A percentile compares a stretch with the other conserved stretches of the same genome.
Conservation (phyloP, 805 yeast genomes). For the Cyberlindnera subsufficiens region DNA sequence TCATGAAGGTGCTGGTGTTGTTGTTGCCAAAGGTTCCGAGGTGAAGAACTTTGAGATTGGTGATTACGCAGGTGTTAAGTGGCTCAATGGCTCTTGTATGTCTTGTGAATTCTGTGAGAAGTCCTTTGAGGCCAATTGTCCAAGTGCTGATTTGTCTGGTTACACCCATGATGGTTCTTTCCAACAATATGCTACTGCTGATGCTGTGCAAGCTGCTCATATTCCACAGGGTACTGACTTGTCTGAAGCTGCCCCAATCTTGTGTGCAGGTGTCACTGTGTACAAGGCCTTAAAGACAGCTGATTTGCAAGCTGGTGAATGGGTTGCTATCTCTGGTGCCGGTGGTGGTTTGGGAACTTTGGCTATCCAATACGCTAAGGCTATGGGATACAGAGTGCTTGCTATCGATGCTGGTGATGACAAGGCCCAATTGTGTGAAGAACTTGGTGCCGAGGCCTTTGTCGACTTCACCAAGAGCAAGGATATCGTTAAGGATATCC, state of each 20-base stretch:
- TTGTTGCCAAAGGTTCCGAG: slow-evolving; percentile 55
- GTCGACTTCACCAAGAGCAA: slow-evolving; percentile 49
- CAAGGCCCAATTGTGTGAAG: slow-evolving; percentile 46
- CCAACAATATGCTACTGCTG: slow-evolving; percentile 64
- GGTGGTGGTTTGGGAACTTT: slow-evolving; percentile 78
- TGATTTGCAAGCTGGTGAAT: slow-evolving; percentile 54
- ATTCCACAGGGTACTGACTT: slow-evolving; percentile 51
- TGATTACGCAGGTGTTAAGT: slow-evolving; percentile 62
- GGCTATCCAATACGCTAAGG: slow-evolving; percentile 70
- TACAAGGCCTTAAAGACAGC: slow-evolving; percentile 66
- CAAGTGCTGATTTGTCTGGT: slow-evolving; percentile 64
- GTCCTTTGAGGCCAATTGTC: slow-evolving; percentile 60
- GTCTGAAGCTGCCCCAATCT: slow-evolving; percentile 53
- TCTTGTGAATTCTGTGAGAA: slow-evolving; percentile 58
- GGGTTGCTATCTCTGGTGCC: slow-evolving; percentile 74
- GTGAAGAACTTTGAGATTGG: slow-evolving; percentile 59
- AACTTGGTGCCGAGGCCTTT: slow-evolving; percentile 59
- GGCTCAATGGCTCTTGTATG: slow-evolving; percentile 66
- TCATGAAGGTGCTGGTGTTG: slow-evolving; percentile 71
- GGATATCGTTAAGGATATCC: slow-evolving; percentile 42
- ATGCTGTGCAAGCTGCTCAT: slow-evolving; percentile 57
- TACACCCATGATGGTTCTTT: slow-evolving; percentile 47
- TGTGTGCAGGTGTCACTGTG: slow-evolving; percentile 44
- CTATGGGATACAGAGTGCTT: slow-evolving; percentile 67
- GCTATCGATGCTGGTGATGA: slow-evolving; percentile 75